Evolutionary conservation across 192 early-diverging fungal genomes (phyloP), one percentile per base, ranked within the genome.

Genomic region (Rhizophagus sp.): DNA sequence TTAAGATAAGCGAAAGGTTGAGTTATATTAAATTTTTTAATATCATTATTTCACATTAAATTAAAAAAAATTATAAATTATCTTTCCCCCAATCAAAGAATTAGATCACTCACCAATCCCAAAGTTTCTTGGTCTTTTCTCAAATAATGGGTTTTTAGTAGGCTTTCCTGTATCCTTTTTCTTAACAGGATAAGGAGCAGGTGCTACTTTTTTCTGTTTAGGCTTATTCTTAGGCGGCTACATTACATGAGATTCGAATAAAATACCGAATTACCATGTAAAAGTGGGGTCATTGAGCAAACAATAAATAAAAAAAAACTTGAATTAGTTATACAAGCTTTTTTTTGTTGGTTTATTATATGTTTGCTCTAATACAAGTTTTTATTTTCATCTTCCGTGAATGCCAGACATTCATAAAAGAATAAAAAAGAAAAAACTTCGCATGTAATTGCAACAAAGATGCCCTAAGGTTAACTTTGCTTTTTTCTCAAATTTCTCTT

Each of bases 41-140:
- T 15, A 11, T 52, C 65, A 41, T 50, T 19, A 7, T 13, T 27
- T 66, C 25, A 30, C 34, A 36, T 36, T 36, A 36, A 66, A 13
- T 66, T 11, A 27, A 27, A 11, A 62, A 24, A 63, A 30, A 30
- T 30, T 30, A 30, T 30, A 30, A 30, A 63, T n/a, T n/a, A 11
- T 63, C n/a, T 63, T 63, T 63, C 2, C 9, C 25, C n/a, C 1
- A 86, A 68, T 24, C 22, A 63, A 85, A 64, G 76, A 49, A 82
- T 62, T 34, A 44, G 62, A 41, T 66, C 65, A 75, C 88, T n/a
- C 74, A 92, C 93, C 98, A 82, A 99, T 94, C 84, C 94, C 94
- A 86, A 97, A 99, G 90, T 96, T 97, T 83, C 93, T 91, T 78
- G 97, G 92, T 73, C 90, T 89, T 88, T 96, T 95, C 91, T 98